phyloP scores from a whole-genome alignment of 257 asterid species.

The Plectranthus barbatus region DNA sequence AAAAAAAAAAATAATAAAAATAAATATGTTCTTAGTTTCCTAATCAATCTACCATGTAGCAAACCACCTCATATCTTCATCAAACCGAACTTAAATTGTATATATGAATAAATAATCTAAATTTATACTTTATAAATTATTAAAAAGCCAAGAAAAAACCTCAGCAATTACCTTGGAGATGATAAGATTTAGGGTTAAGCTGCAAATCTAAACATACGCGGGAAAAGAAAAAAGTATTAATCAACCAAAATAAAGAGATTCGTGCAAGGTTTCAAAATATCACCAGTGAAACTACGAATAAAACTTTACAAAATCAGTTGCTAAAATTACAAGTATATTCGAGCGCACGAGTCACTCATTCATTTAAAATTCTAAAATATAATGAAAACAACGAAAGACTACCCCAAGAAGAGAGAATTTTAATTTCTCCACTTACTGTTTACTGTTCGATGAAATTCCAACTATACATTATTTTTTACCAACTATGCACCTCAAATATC shows the following conservation, averaged over 20 bases:
- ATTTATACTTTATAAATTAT: not conserved
- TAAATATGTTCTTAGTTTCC: no score
- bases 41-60: not conserved
- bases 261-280: slow-evolving; percentile 12
- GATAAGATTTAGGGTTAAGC: not conserved
- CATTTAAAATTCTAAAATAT: not conserved
- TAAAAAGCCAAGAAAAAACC: not conserved
- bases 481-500: not conserved
- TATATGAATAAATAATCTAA: not conserved
- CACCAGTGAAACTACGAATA: not conserved
- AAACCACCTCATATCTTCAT: not conserved
- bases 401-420: not conserved
- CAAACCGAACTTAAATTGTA: not conserved
- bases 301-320: not conserved
- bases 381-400: not conserved
- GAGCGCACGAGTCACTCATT: not conserved
- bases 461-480: not conserved
- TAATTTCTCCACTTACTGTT: not conserved
- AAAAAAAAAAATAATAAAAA: no score
- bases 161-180: not conserved
- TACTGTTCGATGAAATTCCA: not conserved
- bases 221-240: slow-evolving; percentile 3
- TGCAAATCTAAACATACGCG: not conserved
- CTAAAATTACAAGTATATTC: not conserved
- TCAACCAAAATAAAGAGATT: not conserved